Base-by-base conservation (phyloP, 2,329 filamentous ascomycete genomes). In the Sporothrix curviconia region DNA sequence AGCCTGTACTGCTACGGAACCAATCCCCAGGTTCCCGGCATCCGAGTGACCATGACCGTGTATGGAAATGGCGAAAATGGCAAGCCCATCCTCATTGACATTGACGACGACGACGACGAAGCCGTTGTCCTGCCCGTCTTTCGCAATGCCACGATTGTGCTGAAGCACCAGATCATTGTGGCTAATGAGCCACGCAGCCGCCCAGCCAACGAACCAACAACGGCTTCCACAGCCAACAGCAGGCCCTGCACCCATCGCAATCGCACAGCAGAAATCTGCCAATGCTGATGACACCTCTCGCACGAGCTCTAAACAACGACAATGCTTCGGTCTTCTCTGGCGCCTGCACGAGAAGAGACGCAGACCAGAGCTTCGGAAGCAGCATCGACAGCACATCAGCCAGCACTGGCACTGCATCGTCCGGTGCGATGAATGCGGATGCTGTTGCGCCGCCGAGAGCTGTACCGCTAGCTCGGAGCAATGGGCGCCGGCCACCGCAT, bases 1-100 rank as follows among this genome's bases (percentile, higher is more conserved):
- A 64, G 62, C 37, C 55, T 64, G 17, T 19, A 47, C 15, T 61
- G 61, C 49, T 64, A 60, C 24, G 61, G 61, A 9, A 61, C 62
- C 2, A 58, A 61, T 57, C 43, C 61, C 1, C 59, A 62, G 8
- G 14, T 61, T 3, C 6, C 39, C 1, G 62, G 62, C 7, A 49
- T 64, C 55, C 62, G 62, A 4, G 62, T 64, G 22, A 64, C 62
- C 9, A 59, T 64, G 62, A 61, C 61, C 7, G 47, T 62, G n/a
- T 54, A 53, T 8, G 50, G 60, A 19, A n/a, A n/a, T n/a, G 51
- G 36, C 30, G 32, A 47, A 12, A 7, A 15, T 22, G 40, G 32
- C 44, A 28, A 3, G 2, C 25, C 15, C 28, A 24, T 25, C 15
- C 15, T 6, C 17, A 36, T 28, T 28, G 34, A 3, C 24, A 36